Base-by-base conservation (phyloP, 208 protist genomes). In the Crithidia thermophila region DNA sequence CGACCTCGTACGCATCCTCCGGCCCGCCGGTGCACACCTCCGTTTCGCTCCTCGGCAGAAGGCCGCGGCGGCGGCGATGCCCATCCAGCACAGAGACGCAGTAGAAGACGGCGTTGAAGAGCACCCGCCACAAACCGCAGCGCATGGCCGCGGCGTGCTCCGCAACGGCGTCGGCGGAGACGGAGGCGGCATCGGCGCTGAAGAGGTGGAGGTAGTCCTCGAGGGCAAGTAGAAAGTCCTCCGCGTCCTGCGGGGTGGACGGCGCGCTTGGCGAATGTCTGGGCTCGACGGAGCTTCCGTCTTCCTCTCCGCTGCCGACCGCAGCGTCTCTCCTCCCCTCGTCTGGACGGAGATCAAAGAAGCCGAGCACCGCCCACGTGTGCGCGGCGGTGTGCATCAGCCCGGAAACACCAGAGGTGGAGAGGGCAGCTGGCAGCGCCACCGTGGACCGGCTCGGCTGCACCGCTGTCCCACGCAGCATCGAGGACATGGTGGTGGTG, bases 71-170 rank as follows among this genome's bases (percentile, higher is more conserved):
- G 18, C 63, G 50, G 25, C 65, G 77, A 36, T 47, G 56, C 20
- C 33, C 39, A 43, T 82, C 72, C 27, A 85, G 61, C 8, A 65
- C 77, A 18, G 67, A 60, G 16, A 84, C 57, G 56, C 81, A 90
- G 71, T 90, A 93, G 53, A 88, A 86, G 7, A 81, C 64, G 1
- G 81, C 75, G 69, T 93, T 93, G 58, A 85, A 89, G 2, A 93
- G 43, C 10, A 80, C 68, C 9, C 59, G 68, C 78, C 78, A 88
- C 14, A 88, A 68, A 25, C 65, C 82, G 45, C 83, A 83, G 40
- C 67, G 64, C 27, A 82, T 39, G 34, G 70, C 39, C 8, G 18
- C 55, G 5, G 68, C 51, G n/a, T 43, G 25, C 5, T 31, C 63
- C 11, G 13, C 43, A 2, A 62, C 27, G n/a, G 16, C 37, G 2